Evolutionary conservation across 495 filamentous ascomycete genomes (phyloP), one percentile per base, ranked within the genome.

Genomic region (Chlorociboria aeruginascens): DNA sequence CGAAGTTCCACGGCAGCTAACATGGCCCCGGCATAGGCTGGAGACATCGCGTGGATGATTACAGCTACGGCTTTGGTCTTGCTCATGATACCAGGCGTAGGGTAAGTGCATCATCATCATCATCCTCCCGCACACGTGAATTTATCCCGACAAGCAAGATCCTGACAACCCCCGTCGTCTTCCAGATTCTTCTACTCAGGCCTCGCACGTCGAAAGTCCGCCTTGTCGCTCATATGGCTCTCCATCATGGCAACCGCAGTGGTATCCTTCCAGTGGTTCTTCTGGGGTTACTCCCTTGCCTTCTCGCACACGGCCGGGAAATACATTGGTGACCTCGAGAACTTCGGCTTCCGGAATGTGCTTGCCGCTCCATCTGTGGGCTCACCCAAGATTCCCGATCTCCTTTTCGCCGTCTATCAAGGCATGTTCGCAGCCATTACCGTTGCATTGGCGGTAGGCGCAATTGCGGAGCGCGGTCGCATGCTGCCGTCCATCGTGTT

Each of bases 371-470:
- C 86, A n/a, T 89, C 83, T 3, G 84, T 93, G 32, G 90, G 82
- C 14, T 85, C 85, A 60, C n/a, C 63, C 32, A 79, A 77, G 61
- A 71, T 98, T 25, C 92, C 92, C 0, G 92, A 97, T 66, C 69
- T 98, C 12, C 67, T 97, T 12, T 97, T 95, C 61, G 86, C 85
- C 34, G 74, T 97, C 31, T 96, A 93, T 68, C 90, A 97, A 69
- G 89, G 92, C 70, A 96, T 97, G 90, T 98, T 97, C 71, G 85
- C 89, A 11, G 76, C 79, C 49, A 94, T 96, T 72, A 95, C 89
- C 72, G 87, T 94, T 37, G 92, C 90, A 45, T 78, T 98, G 45
- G 89, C 87, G 16, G 84, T 94, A 38, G 92, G 92, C 54, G 92
- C 87, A 34, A 83, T 89, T 33, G 90, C 92, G 35, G 92, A 98